A percentile compares a stretch with the other conserved stretches of the same genome.
Conservation (phyloP, 768 basidiomycete species). For the Rhodosporidiobolus odoratus region DNA sequence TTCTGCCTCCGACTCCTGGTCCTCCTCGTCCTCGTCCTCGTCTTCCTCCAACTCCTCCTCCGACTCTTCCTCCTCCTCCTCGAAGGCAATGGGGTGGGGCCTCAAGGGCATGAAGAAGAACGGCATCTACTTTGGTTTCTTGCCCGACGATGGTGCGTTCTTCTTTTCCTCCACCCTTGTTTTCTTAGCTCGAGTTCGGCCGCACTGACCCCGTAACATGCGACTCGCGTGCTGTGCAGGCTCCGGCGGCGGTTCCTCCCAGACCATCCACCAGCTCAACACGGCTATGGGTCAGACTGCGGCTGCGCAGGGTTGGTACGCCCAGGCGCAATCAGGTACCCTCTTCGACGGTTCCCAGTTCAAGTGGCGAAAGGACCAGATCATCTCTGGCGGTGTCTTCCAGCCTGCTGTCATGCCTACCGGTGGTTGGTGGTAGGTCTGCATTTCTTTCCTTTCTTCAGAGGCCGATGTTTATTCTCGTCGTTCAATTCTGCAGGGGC, state of each 20-base stretch:
- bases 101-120: slow-evolving; percentile 36
- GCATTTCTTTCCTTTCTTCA: background rate
- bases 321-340: slow-evolving; percentile 38
- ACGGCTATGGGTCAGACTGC: slow-evolving; percentile 19
- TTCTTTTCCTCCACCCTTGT: background rate
- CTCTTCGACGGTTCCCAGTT: slow-evolving; percentile 41
- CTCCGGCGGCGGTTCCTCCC: slow-evolving; percentile 38
- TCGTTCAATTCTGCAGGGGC: slow-evolving; percentile 5
- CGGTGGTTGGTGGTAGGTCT: slow-evolving; percentile 29
- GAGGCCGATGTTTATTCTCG: background rate
- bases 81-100: slow-evolving; percentile 16
- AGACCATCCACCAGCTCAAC: slow-evolving; percentile 37
- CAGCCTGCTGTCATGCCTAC: slow-evolving; percentile 39
- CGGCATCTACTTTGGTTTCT: slow-evolving; percentile 38
- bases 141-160: slow-evolving; percentile 38
- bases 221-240: slow-evolving; percentile 11
- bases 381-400: slow-evolving; percentile 35
- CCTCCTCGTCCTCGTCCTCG: slow-evolving; percentile 16
- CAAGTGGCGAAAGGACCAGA: slow-evolving; percentile 36
- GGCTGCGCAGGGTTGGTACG: slow-evolving; percentile 38
- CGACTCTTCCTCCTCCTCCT: slow-evolving; percentile 1
- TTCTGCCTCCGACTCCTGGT: slow-evolving; percentile 1
- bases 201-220: background rate
- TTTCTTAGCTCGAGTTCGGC: background rate
- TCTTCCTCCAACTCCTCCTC: slow-evolving; percentile 26